Conservation (phyloP, 2,329 filamentous ascomycete genomes). For the Colletotrichum camelliae region DNA sequence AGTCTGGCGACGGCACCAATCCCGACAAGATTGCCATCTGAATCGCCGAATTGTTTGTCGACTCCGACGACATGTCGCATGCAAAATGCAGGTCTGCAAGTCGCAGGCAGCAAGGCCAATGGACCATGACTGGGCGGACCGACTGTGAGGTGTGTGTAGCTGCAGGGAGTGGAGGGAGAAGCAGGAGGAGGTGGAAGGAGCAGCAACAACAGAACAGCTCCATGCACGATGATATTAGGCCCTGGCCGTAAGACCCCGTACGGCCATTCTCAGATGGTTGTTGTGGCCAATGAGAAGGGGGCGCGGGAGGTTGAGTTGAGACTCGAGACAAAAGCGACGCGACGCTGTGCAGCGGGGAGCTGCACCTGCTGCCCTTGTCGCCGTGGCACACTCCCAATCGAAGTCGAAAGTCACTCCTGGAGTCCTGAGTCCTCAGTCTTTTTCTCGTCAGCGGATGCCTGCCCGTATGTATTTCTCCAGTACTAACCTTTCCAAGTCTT, state of each 20-base stretch:
- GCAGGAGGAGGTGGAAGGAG: neutral
- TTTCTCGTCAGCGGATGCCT: neutral
- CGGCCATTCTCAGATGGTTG: neutral
- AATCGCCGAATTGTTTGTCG: conserved; percentile 6
- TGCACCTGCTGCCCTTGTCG: neutral
- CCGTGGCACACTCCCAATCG: neutral
- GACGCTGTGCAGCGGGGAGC: neutral
- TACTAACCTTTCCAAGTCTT: neutral
- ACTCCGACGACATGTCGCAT: neutral
- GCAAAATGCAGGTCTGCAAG: conserved; percentile 7
- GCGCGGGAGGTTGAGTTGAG: neutral
- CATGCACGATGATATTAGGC: conserved; percentile 9
- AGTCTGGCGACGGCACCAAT: neutral
- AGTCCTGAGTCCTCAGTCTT: neutral
- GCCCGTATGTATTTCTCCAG: neutral
- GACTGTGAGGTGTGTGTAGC: neutral
- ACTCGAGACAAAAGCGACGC: conserved; percentile 2
- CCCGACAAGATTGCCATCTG: neutral
- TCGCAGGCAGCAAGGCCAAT: neutral
- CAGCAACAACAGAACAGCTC: neutral
- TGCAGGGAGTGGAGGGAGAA: neutral
- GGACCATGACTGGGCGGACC: neutral
- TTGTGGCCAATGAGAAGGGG: neutral
- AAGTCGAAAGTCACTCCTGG: neutral
- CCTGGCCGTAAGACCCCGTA: neutral